Evolutionary conservation across 805 yeast species (phyloP).

Genomic region (Wickerhamiella occidentalis): DNA sequence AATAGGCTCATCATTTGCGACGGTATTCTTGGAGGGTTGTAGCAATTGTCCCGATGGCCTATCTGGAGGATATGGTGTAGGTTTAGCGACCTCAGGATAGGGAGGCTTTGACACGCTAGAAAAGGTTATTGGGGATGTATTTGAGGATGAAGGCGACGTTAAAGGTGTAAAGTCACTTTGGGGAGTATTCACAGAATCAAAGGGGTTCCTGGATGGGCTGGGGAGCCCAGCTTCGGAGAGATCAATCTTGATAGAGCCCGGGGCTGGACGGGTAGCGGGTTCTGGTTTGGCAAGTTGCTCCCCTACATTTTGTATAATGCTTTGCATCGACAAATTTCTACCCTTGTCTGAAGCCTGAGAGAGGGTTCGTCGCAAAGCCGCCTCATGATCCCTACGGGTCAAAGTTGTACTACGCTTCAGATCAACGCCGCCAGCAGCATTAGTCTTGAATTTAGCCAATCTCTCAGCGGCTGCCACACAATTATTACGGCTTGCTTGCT

Average conservation of each 20-base stretch:
- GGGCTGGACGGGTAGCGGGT: not conserved
- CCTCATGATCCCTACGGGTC: slow-evolving; percentile 11
- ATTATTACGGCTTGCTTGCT: slow-evolving; percentile 43
- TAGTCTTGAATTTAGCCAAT: slow-evolving; percentile 15
- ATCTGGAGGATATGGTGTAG: not conserved
- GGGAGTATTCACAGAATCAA: not conserved
- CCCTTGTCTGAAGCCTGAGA: not conserved
- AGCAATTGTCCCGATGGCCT: not conserved
- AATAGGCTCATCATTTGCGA: too few relatives aligned
- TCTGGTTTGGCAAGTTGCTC: not conserved
- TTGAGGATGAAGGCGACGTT: not conserved
- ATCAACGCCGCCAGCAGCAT: not conserved
- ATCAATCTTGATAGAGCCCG: not conserved
- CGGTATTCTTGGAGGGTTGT: not conserved
- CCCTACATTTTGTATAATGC: not conserved
- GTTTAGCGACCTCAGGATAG: not conserved
- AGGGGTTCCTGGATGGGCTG: not conserved
- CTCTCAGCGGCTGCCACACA: slow-evolving; percentile 27
- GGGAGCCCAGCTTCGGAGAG: not conserved
- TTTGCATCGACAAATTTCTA: not conserved
- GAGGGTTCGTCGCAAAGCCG: not conserved
- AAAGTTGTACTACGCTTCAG: slow-evolving; percentile 2
- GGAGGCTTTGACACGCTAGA: not conserved
- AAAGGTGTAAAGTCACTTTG: not conserved
- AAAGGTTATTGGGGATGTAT: not conserved